Evolutionary conservation across 2,329 filamentous ascomycete genomes (phyloP).

Genomic region (Fusarium cyanostomum): DNA sequence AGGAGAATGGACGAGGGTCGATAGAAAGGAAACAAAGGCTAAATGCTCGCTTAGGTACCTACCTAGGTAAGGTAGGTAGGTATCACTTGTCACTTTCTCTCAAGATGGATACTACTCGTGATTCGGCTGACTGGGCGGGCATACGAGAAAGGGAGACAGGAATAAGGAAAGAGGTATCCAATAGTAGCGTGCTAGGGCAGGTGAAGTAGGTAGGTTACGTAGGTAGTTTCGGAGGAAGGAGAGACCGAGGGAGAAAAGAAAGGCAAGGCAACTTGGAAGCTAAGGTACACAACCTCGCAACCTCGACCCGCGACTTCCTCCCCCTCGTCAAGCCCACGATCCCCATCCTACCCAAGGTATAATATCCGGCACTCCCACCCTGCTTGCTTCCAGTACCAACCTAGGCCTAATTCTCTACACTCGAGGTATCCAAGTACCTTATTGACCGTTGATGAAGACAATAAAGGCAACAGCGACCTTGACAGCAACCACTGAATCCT

Average conservation of each 20-base stretch:
- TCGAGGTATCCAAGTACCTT: neutral
- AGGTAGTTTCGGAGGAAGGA: conserved; percentile 11
- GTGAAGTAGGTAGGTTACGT: neutral
- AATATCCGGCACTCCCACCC: conserved; percentile 10
- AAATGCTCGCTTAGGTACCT: conserved; percentile 26
- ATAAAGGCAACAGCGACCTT: neutral
- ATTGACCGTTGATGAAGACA: neutral
- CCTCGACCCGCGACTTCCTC: conserved; percentile 18
- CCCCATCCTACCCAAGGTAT: conserved; percentile 11
- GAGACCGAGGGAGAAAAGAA: conserved; percentile 15
- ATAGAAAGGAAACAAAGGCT: conserved; percentile 3
- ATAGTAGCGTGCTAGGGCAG: conserved; percentile 11
- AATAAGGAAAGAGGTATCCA: conserved; percentile 11
- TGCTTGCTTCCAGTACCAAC: neutral
- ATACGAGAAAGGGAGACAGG: conserved; percentile 18
- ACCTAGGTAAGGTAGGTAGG: no score
- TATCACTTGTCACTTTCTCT: conserved; percentile 32
- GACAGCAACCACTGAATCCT: neutral
- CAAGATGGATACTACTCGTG: conserved; percentile 2
- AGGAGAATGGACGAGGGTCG: conserved; percentile 8
- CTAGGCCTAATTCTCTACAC: neutral
- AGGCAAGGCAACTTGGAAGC: neutral
- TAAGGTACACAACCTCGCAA: conserved; percentile 8
- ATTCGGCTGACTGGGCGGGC: conserved; percentile 6
- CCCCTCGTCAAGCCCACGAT: conserved; percentile 10